phyloP scores from a whole-genome alignment of 495 filamentous ascomycete species.

The Neurospora intermedia region DNA sequence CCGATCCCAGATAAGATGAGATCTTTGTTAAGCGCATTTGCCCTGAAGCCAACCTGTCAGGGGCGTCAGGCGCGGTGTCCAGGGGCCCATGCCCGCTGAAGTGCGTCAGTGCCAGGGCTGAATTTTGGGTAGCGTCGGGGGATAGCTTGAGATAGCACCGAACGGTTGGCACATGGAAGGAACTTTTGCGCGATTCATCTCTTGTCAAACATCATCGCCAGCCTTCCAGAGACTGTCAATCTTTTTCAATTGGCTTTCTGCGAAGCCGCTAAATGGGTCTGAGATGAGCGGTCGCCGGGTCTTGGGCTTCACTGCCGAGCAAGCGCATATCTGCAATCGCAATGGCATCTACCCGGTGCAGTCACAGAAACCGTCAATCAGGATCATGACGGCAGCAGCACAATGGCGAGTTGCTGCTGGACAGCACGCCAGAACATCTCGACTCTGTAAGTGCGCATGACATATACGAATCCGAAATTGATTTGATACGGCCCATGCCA shows the following conservation, averaged over 20 bases:
- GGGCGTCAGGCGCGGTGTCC: neutral
- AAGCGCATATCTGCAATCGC: slow-evolving; percentile 1
- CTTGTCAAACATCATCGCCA: neutral
- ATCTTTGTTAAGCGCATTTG: neutral
- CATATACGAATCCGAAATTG: neutral
- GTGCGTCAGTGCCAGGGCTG: neutral
- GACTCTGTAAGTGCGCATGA: neutral
- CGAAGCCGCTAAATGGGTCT: slow-evolving; percentile 6
- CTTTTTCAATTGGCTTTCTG: neutral
- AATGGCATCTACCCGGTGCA: neutral
- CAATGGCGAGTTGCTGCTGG: neutral
- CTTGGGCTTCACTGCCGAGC: slow-evolving; percentile 14
- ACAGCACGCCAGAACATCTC: neutral
- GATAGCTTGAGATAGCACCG: neutral
- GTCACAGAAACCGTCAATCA: neutral
- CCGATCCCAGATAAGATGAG: neutral
- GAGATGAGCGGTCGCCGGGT: slow-evolving; percentile 20
- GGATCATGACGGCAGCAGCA: neutral
- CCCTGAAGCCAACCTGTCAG: neutral
- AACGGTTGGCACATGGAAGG: neutral
- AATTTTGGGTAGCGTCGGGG: neutral
- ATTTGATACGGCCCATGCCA: neutral
- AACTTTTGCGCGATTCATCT: neutral
- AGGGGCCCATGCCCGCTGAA: neutral
- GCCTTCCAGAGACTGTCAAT: neutral